Conservation (phyloP, 129 eudicot genomes). For the Solidago caesia region DNA sequence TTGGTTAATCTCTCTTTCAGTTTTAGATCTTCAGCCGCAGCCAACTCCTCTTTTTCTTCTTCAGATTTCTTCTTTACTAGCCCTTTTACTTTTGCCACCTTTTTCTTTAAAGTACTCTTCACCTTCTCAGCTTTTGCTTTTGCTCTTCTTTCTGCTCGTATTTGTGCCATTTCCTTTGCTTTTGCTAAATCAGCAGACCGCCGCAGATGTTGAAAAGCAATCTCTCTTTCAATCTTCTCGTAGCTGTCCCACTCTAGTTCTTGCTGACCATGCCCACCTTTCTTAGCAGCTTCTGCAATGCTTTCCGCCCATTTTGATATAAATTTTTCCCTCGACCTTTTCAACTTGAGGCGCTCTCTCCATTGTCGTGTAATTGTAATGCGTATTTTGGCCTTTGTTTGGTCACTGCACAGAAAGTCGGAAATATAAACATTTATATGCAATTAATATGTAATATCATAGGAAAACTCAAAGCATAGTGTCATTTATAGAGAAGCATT, state of each 20-base stretch:
- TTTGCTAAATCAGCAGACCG: slow-evolving; percentile 58
- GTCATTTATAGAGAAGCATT: not conserved
- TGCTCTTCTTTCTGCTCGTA: slow-evolving; percentile 54
- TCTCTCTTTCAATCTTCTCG: slow-evolving; percentile 56
- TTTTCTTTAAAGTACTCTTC: slow-evolving; percentile 44
- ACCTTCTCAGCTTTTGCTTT: slow-evolving; percentile 50
- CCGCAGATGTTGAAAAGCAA: slow-evolving; percentile 44
- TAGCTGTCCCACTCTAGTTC: slow-evolving; percentile 88
- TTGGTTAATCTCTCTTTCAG: slow-evolving; percentile 61
- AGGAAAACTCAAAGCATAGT: not conserved
- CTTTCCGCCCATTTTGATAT: slow-evolving; percentile 63
- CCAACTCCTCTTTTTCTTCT: slow-evolving; percentile 59
- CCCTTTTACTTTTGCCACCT: slow-evolving; percentile 45
- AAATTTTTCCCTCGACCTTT: slow-evolving; percentile 55
- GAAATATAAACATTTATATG: not conserved
- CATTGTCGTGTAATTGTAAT: slow-evolving; percentile 58
- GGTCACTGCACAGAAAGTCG: slow-evolving; percentile 43
- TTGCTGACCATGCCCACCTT: slow-evolving; percentile 61
- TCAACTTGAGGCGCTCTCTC: slow-evolving; percentile 64
- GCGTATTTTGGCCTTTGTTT: slow-evolving; percentile 65
- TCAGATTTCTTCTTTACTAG: slow-evolving; percentile 42
- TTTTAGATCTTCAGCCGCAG: slow-evolving; percentile 48
- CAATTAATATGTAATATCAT: not conserved
- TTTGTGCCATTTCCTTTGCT: slow-evolving; percentile 54
- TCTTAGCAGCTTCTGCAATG: slow-evolving; percentile 79